A percentile compares a stretch with the other conserved stretches of the same genome.
These are phyloP conservation scores for Candida albicans DNA, from an alignment of 1,139 yeast species.

Conservation along the genomic window DNA sequence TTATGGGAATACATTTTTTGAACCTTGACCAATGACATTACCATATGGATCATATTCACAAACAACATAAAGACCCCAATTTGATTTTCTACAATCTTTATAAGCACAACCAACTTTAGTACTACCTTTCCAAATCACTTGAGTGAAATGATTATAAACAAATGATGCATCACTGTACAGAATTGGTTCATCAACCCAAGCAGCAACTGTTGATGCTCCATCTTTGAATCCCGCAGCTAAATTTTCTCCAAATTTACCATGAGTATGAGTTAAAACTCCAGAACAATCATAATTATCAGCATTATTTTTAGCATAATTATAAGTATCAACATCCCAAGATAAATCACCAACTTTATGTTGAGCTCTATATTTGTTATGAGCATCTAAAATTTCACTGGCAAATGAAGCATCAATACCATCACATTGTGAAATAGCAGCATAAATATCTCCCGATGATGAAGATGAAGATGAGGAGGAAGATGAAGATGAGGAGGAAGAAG, in stretches of 20 bases:
- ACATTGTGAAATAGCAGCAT: conserved; percentile 27
- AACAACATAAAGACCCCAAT: conserved; percentile 51
- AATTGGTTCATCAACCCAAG: conserved; percentile 74
- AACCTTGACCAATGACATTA: conserved; percentile 48
- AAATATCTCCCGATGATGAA: conserved; percentile 15
- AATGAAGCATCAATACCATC: conserved; percentile 28
- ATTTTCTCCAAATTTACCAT: conserved; percentile 84
- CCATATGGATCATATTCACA: conserved; percentile 59
- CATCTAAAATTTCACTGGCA: conserved; percentile 37
- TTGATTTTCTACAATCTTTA: conserved; percentile 45
- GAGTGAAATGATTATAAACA: conserved; percentile 76
- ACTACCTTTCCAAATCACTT: conserved; percentile 77
- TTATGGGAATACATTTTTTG: conserved; percentile 48
- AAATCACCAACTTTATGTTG: conserved; percentile 57
- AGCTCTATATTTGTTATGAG: conserved; percentile 59
- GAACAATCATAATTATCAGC: conserved; percentile 73
- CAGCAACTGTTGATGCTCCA: conserved; percentile 61
- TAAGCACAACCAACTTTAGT: conserved; percentile 76
- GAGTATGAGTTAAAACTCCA: conserved; percentile 69
- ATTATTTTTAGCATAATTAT: conserved; percentile 66
- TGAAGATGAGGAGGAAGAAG: conserved; percentile 17
- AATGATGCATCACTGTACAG: conserved; percentile 44
- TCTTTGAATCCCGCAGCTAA: conserved; percentile 70
- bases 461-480: conserved; percentile 14
- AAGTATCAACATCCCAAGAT: conserved; percentile 64